Conservation (phyloP, 2,329 filamentous ascomycete species). For the Hypoxylon sp. region DNA sequence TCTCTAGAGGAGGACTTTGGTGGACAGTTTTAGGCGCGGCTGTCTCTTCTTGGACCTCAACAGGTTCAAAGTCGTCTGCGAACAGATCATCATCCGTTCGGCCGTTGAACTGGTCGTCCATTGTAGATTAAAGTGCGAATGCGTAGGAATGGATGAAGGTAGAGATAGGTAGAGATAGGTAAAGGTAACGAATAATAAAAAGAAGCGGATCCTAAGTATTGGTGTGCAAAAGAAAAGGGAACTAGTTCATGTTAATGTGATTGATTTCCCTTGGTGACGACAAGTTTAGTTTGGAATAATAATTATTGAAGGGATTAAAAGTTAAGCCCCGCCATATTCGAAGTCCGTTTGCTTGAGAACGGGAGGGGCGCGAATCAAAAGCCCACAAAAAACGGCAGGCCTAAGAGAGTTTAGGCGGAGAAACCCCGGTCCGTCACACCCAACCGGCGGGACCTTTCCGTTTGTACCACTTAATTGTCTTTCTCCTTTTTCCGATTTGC, state of each 20-base stretch:
- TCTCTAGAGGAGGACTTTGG: slow-evolving; percentile 12
- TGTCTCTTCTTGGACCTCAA: slow-evolving; percentile 44
- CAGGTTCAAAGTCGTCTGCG: slow-evolving; percentile 68
- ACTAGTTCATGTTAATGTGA: no score
- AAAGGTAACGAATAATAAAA: no score
- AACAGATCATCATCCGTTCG: slow-evolving; percentile 70
- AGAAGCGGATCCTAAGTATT: no score
- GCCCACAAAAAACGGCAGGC: no score
- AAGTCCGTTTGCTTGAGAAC: slow-evolving; percentile 16
- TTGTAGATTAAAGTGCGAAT: slow-evolving; percentile 39
- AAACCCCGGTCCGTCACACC: slow-evolving; percentile 28
- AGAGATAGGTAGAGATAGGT: slow-evolving; percentile 25
- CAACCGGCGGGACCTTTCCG: not conserved
- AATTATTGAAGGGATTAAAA: slow-evolving; percentile 26
- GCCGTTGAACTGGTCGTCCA: slow-evolving; percentile 69
- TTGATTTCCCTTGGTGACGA: no score
- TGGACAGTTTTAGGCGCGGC: slow-evolving; percentile 10
- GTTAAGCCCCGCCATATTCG: slow-evolving; percentile 25
- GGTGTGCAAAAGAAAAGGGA: no score
- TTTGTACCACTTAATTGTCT: not conserved
- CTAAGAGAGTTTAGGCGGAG: slow-evolving; percentile 22
- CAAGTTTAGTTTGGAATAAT: not conserved
- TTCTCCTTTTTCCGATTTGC: slow-evolving; percentile 1
- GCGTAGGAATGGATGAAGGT: slow-evolving; percentile 11
- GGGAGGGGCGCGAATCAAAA: slow-evolving; percentile 9